Evolutionary conservation across 2,329 filamentous ascomycete species (phyloP).

Genomic region (Metarhizium rileyi): DNA sequence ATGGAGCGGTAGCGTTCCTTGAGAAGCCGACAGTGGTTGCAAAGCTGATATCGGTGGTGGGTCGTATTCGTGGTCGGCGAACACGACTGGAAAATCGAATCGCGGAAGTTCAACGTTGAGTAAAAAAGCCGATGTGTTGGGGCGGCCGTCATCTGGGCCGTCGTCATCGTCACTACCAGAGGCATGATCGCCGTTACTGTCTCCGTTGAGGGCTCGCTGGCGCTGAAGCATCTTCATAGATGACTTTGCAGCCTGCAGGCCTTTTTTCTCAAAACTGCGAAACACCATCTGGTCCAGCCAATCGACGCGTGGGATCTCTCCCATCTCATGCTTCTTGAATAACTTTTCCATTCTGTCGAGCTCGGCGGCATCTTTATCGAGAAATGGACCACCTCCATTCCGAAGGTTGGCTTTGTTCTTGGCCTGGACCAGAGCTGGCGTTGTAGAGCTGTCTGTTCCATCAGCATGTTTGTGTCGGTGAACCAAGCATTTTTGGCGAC

Average conservation of each 20-base stretch:
- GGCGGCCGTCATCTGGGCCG: conserved; percentile 32
- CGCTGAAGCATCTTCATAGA: conserved; percentile 50
- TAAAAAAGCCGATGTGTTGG: conserved; percentile 54
- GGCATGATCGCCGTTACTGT: conserved; percentile 21
- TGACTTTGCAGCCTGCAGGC: conserved; percentile 52
- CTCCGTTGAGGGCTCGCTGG: conserved; percentile 31
- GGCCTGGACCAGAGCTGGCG: conserved; percentile 55
- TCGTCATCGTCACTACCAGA: conserved; percentile 17
- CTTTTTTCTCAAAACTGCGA: conserved; percentile 73
- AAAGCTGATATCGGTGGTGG: conserved; percentile 73
- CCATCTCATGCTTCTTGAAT: conserved; percentile 98
- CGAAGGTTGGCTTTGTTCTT: conserved; percentile 43
- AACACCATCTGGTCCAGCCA: conserved; percentile 97
- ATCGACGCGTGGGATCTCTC: conserved; percentile 82
- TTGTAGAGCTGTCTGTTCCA: conserved; percentile 69
- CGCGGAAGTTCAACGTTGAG: conserved; percentile 86
- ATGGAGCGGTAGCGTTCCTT: conserved; percentile 64
- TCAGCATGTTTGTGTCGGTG: conserved; percentile 78
- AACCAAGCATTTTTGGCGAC: conserved; percentile 81
- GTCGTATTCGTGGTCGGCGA: conserved; percentile 87
- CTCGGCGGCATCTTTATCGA: conserved; percentile 70
- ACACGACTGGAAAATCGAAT: conserved; percentile 93
- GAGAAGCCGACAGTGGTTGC: conserved; percentile 45
- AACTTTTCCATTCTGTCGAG: conserved; percentile 80
- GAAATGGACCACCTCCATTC: conserved; percentile 37